A percentile compares a stretch with the other conserved stretches of the same genome.
Conservation (phyloP, 169 alveolate genomes). For the Eimeria praecox region DNA sequence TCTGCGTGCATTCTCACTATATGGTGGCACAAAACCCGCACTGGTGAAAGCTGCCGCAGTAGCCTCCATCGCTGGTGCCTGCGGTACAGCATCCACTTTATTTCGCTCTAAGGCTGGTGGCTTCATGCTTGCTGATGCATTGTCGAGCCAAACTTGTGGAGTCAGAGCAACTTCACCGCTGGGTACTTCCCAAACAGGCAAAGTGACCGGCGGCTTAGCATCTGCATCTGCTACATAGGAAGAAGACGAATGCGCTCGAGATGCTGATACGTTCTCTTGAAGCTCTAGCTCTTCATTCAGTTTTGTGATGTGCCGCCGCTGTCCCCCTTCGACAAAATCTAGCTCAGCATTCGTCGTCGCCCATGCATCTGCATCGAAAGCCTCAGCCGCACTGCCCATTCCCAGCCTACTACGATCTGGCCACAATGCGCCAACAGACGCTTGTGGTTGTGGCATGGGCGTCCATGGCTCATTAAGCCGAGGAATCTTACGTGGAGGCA, state of each 20-base stretch:
- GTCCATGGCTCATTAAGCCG: not conserved
- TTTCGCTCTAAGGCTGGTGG: not conserved
- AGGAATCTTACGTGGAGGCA: not conserved
- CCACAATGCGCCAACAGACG: not conserved
- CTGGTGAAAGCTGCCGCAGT: not conserved
- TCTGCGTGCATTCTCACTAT: not conserved
- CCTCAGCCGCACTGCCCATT: not conserved
- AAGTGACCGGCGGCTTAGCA: not conserved
- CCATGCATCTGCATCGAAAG: constrained; percentile 9
- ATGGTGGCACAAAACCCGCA: not conserved
- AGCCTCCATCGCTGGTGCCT: not conserved
- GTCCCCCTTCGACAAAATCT: not conserved
- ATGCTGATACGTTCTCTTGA: not conserved
- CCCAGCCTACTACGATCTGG: not conserved
- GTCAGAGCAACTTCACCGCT: not conserved
- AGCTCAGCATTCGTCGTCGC: no score
- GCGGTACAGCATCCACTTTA: not conserved
- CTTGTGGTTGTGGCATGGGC: not conserved
- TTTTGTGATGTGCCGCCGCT: not conserved
- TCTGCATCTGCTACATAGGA: not conserved
- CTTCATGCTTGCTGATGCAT: not conserved
- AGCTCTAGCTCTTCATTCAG: not conserved
- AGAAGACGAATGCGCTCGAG: not conserved
- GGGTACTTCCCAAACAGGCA: not conserved
- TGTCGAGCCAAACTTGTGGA: not conserved